phyloP scores from a whole-genome alignment of 495 filamentous ascomycete species.

The Tuber microsphaerosporum region DNA sequence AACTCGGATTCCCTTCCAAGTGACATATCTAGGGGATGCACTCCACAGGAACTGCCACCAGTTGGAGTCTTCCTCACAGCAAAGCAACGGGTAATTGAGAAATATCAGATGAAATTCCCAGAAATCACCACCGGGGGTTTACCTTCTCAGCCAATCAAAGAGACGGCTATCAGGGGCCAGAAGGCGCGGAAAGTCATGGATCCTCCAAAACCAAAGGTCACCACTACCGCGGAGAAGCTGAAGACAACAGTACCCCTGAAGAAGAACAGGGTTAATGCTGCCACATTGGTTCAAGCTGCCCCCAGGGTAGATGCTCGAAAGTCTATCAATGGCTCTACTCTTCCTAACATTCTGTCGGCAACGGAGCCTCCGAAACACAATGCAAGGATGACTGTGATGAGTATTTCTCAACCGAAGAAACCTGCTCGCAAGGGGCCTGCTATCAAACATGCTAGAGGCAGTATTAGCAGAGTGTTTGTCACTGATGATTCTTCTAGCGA shows the following conservation, averaged over 20 bases:
- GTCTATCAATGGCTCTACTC: not conserved
- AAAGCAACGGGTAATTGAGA: slow-evolving; percentile 14
- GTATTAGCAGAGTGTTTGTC: slow-evolving; percentile 4
- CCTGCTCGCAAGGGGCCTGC: slow-evolving; percentile 26
- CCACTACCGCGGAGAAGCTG: slow-evolving; percentile 15
- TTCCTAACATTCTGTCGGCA: not conserved
- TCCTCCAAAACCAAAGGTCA: slow-evolving; percentile 10
- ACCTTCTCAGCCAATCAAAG: slow-evolving; percentile 14
- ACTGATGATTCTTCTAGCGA: slow-evolving; percentile 13
- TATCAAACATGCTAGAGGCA: slow-evolving; percentile 26
- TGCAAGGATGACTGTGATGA: not conserved
- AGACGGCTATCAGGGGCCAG: slow-evolving; percentile 2
- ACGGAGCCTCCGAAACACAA: not conserved
- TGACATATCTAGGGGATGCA: not conserved
- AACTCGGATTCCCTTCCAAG: not conserved
- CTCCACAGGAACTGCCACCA: not conserved
- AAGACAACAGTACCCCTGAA: slow-evolving; percentile 21
- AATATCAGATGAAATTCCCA: slow-evolving; percentile 27
- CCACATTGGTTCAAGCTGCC: not conserved
- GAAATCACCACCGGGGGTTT: not conserved
- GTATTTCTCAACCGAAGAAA: slow-evolving; percentile 15
- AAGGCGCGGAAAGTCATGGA: not conserved
- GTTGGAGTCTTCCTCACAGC: not conserved
- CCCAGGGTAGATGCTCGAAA: not conserved
- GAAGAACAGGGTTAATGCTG: not conserved